A percentile compares a stretch with the other conserved stretches of the same genome.
These are phyloP conservation scores for Penicillium sp. DNA, from an alignment of 2,329 filamentous ascomycete species.

Conservation along the genomic window DNA sequence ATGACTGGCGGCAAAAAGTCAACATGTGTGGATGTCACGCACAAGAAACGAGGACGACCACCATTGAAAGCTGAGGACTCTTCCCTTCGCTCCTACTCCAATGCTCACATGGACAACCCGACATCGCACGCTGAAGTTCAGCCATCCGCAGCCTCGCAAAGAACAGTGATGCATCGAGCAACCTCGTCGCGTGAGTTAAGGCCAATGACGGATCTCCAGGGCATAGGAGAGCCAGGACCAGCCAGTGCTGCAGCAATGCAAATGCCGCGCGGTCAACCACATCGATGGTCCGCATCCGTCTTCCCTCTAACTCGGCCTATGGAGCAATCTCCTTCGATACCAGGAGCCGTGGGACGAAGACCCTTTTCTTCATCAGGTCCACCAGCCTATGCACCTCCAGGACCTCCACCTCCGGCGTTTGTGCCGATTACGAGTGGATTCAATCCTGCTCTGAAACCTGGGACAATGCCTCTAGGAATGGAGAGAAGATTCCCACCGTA, in stretches of 20 bases:
- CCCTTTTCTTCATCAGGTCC: conserved; percentile 39
- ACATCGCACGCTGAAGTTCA: conserved; percentile 31
- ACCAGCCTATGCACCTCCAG: conserved; percentile 25
- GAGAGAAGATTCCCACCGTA: conserved; percentile 35
- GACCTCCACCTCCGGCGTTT: conserved; percentile 31
- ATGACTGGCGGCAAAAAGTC: conserved; percentile 29
- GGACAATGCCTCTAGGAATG: conserved; percentile 23
- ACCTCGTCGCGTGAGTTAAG: conserved; percentile 43
- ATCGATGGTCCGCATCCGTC: conserved; percentile 37
- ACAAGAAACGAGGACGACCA: conserved; percentile 50
- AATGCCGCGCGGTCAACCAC: conserved; percentile 28
- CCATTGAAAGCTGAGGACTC: conserved; percentile 48
- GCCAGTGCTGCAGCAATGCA: conserved; percentile 25
- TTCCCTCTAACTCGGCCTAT: conserved; percentile 33
- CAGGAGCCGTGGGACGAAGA: conserved; percentile 29
- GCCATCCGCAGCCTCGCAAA: conserved; percentile 22
- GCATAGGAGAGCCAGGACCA: conserved; percentile 21
- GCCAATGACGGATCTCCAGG: conserved; percentile 42
- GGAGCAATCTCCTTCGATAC: conserved; percentile 30
- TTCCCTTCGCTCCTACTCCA: conserved; percentile 34
- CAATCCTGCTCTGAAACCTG: conserved; percentile 28
- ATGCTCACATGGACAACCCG: conserved; percentile 31
- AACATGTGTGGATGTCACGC: conserved; percentile 49
- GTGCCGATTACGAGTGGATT: conserved; percentile 30
- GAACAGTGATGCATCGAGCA: conserved; percentile 34